Conservation (phyloP, 495 filamentous ascomycete species). For the Aspergillus bertholletiae region DNA sequence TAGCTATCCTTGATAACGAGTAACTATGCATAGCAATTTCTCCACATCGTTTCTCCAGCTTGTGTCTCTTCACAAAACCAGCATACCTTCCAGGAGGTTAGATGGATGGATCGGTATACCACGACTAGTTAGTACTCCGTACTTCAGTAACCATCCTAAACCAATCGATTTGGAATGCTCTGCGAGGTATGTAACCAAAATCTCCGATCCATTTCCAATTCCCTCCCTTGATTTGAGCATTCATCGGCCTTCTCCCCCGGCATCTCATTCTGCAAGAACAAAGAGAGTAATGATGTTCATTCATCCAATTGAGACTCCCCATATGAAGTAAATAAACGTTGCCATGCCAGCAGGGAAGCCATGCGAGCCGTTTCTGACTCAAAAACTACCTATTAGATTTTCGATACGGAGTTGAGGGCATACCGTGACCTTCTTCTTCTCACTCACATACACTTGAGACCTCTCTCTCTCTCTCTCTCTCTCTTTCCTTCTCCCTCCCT, state of each 20-base stretch:
- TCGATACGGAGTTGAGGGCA: too few relatives aligned
- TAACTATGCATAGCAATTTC: neutral
- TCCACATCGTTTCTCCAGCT: neutral
- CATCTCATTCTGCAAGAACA: neutral
- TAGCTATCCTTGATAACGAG: too few relatives aligned
- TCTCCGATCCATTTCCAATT: conserved; percentile 5
- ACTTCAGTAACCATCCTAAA: neutral
- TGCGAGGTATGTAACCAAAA: conserved; percentile 1
- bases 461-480: too few relatives aligned
- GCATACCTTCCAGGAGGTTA: too few relatives aligned
- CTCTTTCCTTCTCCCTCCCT: too few relatives aligned
- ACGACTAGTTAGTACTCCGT: neutral
- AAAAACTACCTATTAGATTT: neutral
- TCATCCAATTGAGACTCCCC: neutral
- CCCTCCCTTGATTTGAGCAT: neutral
- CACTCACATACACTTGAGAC: too few relatives aligned
- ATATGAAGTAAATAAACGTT: neutral
- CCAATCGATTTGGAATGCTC: conserved; percentile 8
- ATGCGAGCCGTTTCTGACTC: neutral
- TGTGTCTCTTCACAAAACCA: too few relatives aligned
- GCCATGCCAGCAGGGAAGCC: neutral
- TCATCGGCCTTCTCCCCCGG: neutral
- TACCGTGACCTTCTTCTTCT: too few relatives aligned
- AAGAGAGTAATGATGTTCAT: neutral
- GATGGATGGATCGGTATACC: too few relatives aligned